Evolutionary conservation across 2,329 filamentous ascomycete genomes (phyloP), one percentile per base, ranked within the genome.

Genomic region (Raffaelea albimanens): DNA sequence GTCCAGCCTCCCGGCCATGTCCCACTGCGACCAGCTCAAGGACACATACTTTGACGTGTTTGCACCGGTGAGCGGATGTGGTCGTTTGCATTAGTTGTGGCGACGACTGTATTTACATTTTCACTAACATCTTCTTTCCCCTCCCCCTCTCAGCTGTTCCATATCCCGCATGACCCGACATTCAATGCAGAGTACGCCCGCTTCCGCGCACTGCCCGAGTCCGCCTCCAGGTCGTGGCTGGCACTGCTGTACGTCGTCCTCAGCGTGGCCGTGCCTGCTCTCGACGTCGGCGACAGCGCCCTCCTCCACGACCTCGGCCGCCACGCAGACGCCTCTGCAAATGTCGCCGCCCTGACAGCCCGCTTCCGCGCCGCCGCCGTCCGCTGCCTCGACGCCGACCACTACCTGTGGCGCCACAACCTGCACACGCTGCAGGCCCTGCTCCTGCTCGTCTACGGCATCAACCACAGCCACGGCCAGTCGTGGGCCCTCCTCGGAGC

Each of bases 381-480:
- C n/a, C 38, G 19, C 16, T 40, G 38, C 19, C 38, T 40, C 38
- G 38, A 40, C n/a, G 38, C 38, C 16, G 38, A 40, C 19, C 38
- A 40, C 19, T 40, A 40, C 38, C 38, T 40, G 5, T 40, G 38
- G 38, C 38, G 19, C n/a, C 38, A 40, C 38, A 40, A 20, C 19
- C 38, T 40, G 38, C 38, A 40, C 19, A 40, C 38, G 16, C 38
- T 40, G 5, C 38, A 40, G 19, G 38, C 38, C 16, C 19, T 40
- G n/a, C 9, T 40, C 11, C 16, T 40, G 16, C 38, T 40, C 10
- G 19, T 40, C 9, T 40, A 40, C 38, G 38, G 38, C 10, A 40
- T 40, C 19, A 40, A 43, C 40, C 40, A 43, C 22, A 43, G 20
- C 40, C 40, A 43, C n/a, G 40, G 40, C 21, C 40, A 43, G 20